A percentile compares a stretch with the other conserved stretches of the same genome.
Conservation (phyloP, 106 monocot species). For the Dendrobium chrysotoxum region DNA sequence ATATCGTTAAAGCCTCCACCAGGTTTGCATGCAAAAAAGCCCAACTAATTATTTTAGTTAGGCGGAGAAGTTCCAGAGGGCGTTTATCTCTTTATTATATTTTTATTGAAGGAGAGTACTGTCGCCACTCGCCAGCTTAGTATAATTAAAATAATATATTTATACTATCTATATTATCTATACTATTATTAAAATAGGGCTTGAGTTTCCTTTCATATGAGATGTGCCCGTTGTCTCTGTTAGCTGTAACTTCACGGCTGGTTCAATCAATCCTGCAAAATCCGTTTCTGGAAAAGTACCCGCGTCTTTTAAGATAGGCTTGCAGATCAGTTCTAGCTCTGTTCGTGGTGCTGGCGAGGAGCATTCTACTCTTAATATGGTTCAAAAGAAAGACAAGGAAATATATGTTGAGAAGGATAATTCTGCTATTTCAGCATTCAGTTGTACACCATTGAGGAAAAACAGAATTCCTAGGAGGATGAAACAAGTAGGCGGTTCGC, state of each 20-base stretch:
- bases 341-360: background rate
- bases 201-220: no score
- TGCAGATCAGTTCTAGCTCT: background rate
- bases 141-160: no score
- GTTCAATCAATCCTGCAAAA: background rate
- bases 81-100: no score
- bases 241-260: background rate
- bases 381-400: background rate
- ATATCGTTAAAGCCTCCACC: no score
- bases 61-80: no score
- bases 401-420: background rate
- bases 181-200: no score
- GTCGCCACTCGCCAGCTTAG: no score
- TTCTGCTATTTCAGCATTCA: background rate
- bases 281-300: background rate
- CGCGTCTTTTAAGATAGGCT: background rate
- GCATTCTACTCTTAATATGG: background rate
- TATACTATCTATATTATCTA: no score
- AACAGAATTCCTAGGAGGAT: background rate
- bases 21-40: no score
- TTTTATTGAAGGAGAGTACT: no score
- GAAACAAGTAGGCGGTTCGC: background rate
- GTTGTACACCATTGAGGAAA: constrained; percentile 1
- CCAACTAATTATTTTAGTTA: no score
- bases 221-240: background rate